These are phyloP conservation scores for Dendrothele bispora DNA, from an alignment of 768 basidiomycete genomes.

Conservation along the genomic window DNA sequence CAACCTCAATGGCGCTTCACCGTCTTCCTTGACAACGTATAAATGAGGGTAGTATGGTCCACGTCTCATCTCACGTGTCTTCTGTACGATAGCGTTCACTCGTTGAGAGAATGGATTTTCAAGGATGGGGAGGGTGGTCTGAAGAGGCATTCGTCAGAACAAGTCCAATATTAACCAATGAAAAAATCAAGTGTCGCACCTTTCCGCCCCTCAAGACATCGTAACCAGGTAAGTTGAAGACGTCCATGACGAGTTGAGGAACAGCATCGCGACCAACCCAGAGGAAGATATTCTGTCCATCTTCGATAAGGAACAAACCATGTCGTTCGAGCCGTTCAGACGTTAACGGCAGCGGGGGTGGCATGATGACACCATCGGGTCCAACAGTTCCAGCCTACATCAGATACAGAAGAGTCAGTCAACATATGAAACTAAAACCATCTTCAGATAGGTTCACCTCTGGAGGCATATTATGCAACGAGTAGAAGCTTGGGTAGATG, in stretches of 20 bases:
- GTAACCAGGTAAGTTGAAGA: constrained; percentile 88
- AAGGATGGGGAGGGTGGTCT: constrained; percentile 87
- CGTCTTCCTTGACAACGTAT: constrained; percentile 97
- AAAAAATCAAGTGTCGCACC: constrained; percentile 46
- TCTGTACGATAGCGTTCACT: constrained; percentile 90
- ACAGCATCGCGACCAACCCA: constrained; percentile 99
- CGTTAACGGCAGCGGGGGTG: constrained; percentile 84
- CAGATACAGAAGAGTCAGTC: constrained; percentile 7
- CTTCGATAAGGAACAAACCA: constrained; percentile 95
- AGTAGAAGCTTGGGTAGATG: constrained; percentile 93
- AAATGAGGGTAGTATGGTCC: constrained; percentile 93
- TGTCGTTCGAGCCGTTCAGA: constrained; percentile 95
- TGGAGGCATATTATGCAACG: constrained; percentile 92
- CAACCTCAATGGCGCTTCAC: constrained; percentile 88
- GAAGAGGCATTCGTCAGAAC: constrained; percentile 6
- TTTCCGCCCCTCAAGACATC: constrained; percentile 92
- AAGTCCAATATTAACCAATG: background rate
- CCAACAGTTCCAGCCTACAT: constrained; percentile 85
- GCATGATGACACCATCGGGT: constrained; percentile 85
- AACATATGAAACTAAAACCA: background rate
- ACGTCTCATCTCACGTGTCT: constrained; percentile 90
- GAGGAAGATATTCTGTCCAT: constrained; percentile 96
- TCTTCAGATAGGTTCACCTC: constrained; percentile 53
- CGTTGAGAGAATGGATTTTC: constrained; percentile 97
- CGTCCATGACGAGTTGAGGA: constrained; percentile 91